Base-by-base conservation (phyloP, 441 rosid species). In the Populus hybrid region DNA sequence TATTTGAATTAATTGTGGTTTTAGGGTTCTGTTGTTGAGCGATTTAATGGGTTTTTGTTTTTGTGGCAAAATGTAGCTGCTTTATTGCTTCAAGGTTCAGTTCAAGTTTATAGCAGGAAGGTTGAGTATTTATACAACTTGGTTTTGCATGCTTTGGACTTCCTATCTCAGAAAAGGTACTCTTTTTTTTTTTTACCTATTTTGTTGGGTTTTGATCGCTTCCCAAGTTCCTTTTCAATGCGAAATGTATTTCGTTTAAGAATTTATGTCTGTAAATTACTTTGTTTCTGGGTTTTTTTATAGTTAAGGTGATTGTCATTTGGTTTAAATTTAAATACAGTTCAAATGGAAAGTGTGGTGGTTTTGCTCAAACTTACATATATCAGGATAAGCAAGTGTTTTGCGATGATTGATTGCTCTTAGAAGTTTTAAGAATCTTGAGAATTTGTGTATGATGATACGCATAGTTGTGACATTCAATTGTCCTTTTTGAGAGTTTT, bases 51-150 rank as follows among this genome's bases (percentile, higher is more conserved):
- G n/a, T 53, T 64, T 7, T 53, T 46, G 76, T 68, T 67, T 75
- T 63, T 11, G 21, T 76, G 69, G 74, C 83, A 68, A 82, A 82
- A 19, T 85, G 83, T 76, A 95, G 98, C 98, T 86, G 98, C 98
- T 80, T 86, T 95, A 85, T 84, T 95, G 82, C 90, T 95, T 86
- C 98, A 95, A 88, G 98, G 97, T 69, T 95, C 98, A 38, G 91
- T 90, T 75, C 98, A 92, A 78, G 98, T 95, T 66, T 95, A 95
- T 71, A 91, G 98, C 87, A 85, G 95, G 83, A 94, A 94, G 81
- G 98, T 94, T 9, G 98, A 94, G 85, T 94, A 94, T 84, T 81
- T 94, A 30, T 93, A 93, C 84, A 91, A 84, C 81, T 87, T 94
- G 89, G 98, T 94, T 68, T 82, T 94, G 79, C 98, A 92, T 82